Base-by-base conservation (phyloP, 2,329 filamentous ascomycete species). In the Aspergillus ochraceoroseus region DNA sequence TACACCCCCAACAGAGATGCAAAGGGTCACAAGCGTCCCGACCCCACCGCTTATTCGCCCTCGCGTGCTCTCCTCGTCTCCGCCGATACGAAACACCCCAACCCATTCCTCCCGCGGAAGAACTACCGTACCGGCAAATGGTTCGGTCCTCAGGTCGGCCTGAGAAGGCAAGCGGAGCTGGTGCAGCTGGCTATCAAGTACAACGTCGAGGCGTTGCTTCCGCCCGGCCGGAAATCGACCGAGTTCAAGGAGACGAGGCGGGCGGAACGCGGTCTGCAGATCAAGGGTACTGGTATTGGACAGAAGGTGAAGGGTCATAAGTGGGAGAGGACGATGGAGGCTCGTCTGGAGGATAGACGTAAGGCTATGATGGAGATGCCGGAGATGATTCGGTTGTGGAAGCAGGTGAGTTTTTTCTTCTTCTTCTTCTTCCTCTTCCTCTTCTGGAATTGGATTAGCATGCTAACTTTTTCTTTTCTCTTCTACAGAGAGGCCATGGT, bases 331-430 rank as follows among this genome's bases (percentile, higher is more conserved):
- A 84, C 83, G 58, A 72, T 95, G 71, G 82, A 85, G 69, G 74
- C 77, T 47, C 85, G 83, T 67, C 77, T 96, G 76, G 87, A 95
- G 65, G 80, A 85, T 71, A 82, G 88, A 70, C 85, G 84, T 75
- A 78, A 86, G 66, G 92, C 92, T 44, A 95, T 96, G 87, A 67
- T 94, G 71, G 82, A 83, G 45, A 98, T 98, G 92, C 88, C 90
- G 49, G 80, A 83, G 59, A 78, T 96, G 71, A 86, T 98, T 64
- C 79, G 84, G 66, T 75, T 85, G 65, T 98, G 90, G 92, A 95
- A 95, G 70, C 82, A 85, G 79, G 86, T 92, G 71, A 63, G 80
- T 68, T 43, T 35, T 20, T 30, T 36, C 27, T 30, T 19, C 38
- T 15, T 13, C 15, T 31, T 13, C n/a, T 19, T 20, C 8, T 15